These are phyloP conservation scores for Abelmoschus esculentus DNA, from an alignment of 345 rosid genomes.

Conservation along the genomic window DNA sequence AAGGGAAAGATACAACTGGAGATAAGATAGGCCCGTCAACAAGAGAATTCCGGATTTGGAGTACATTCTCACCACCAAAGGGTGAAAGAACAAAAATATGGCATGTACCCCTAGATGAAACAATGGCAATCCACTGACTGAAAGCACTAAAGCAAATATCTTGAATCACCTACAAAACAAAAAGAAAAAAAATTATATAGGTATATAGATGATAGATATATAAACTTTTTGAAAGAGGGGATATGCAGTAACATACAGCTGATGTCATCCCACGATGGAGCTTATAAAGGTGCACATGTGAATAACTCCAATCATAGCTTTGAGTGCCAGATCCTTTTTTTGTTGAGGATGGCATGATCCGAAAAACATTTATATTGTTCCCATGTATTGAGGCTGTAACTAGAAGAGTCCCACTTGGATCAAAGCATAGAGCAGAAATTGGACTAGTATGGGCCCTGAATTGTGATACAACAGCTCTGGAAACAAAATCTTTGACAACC, in stretches of 20 bases:
- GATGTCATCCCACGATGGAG: slow-evolving; percentile 94
- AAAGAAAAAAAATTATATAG: background rate
- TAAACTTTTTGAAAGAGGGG: background rate
- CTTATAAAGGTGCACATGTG: slow-evolving; percentile 90
- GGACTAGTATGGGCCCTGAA: slow-evolving; percentile 94
- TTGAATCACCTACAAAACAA: slow-evolving; percentile 60
- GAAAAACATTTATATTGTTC: slow-evolving; percentile 79
- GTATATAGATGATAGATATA: background rate
- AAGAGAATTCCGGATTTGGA: slow-evolving; percentile 43
- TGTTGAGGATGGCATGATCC: slow-evolving; percentile 63
- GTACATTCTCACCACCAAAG: slow-evolving; percentile 63
- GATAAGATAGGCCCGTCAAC: slow-evolving; percentile 43
- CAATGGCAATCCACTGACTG: slow-evolving; percentile 88
- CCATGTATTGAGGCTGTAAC: slow-evolving; percentile 97
- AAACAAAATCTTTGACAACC: slow-evolving; percentile 79
- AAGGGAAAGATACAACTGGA: slow-evolving; percentile 46
- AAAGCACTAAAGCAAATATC: slow-evolving; percentile 89
- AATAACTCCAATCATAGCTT: slow-evolving; percentile 59
- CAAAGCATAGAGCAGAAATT: slow-evolving; percentile 88
- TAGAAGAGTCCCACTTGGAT: slow-evolving; percentile 93
- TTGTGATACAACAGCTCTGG: slow-evolving; percentile 68
- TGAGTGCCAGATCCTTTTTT: slow-evolving; percentile 36
- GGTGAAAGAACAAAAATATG: slow-evolving; percentile 81
- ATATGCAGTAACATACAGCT: slow-evolving; percentile 38
- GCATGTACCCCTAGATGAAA: slow-evolving; percentile 93